These are phyloP conservation scores for Venturia pyrina DNA, from an alignment of 2,329 filamentous ascomycete species.

Conservation along the genomic window DNA sequence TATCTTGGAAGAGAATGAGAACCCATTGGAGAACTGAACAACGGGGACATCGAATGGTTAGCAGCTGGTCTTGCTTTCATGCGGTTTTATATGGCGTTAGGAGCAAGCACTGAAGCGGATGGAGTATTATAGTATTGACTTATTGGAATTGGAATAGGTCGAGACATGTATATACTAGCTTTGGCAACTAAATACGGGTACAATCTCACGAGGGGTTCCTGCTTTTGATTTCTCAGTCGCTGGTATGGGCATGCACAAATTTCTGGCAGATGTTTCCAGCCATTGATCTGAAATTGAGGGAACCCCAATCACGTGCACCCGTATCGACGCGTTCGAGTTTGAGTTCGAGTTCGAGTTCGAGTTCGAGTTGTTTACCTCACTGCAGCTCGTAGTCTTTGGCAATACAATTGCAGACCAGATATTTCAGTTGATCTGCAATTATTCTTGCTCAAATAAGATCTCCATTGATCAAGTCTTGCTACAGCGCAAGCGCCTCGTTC, in stretches of 20 bases:
- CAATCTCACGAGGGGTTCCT: background rate
- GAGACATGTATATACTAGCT: background rate
- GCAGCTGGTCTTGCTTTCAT: background rate
- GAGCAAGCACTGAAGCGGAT: background rate
- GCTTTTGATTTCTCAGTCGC: background rate
- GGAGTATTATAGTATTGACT: background rate
- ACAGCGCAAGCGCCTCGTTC: background rate
- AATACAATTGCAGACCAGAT: too few species aligned
- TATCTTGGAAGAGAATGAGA: slow-evolving; percentile 47
- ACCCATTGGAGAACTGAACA: slow-evolving; percentile 11
- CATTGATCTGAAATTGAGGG: too few species aligned
- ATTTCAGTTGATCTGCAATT: too few species aligned
- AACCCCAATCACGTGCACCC: too few species aligned
- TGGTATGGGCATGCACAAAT: too few species aligned
- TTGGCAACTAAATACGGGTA: background rate
- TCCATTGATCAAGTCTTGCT: background rate
- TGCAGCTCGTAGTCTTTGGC: too few species aligned
- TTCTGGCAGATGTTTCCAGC: too few species aligned
- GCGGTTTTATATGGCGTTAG: background rate
- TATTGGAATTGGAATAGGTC: background rate
- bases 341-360: too few species aligned
- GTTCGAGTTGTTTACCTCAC: too few species aligned
- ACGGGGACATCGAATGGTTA: background rate
- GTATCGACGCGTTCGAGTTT: too few species aligned
- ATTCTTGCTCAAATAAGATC: too few species aligned